These are phyloP conservation scores for Leishmania amazonensis DNA, from an alignment of 208 protist genomes.

Conservation along the genomic window DNA sequence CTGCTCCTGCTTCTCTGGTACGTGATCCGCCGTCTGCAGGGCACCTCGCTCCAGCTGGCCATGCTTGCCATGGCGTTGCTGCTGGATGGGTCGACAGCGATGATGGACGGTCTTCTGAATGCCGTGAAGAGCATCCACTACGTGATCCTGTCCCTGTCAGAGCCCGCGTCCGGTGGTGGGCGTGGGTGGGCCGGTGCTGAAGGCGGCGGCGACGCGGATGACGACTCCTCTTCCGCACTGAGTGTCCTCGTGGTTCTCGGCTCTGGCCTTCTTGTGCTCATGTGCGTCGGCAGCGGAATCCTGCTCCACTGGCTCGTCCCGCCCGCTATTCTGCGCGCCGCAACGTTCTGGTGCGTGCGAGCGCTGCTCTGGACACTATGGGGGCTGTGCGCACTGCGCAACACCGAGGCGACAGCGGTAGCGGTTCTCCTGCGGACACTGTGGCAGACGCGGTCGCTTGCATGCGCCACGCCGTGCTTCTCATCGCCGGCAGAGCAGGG, in stretches of 20 bases:
- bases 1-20: constrained; percentile 40
- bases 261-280: background rate
- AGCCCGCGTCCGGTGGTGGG: background rate
- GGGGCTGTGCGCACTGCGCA: constrained; percentile 34
- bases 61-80: constrained; percentile 40
- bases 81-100: constrained; percentile 52
- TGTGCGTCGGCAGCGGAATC: constrained; percentile 20
- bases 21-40: constrained; percentile 50
- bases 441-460: background rate
- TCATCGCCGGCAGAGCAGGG: background rate
- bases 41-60: constrained; percentile 56
- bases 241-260: constrained; percentile 6
- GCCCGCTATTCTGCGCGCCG: constrained; percentile 20
- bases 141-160: background rate
- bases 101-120: constrained; percentile 41
- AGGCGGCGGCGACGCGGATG: background rate
- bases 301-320: constrained; percentile 43
- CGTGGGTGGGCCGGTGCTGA: background rate
- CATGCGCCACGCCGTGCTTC: background rate
- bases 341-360: constrained; percentile 40
- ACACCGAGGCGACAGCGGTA: constrained; percentile 46
- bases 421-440: background rate
- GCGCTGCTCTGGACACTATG: constrained; percentile 15
- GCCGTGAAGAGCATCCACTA: background rate
- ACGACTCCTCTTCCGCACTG: background rate